Evolutionary conservation across 768 basidiomycete genomes (phyloP), one percentile per base, ranked within the genome.

Genomic region (Pisolithus orientalis): DNA sequence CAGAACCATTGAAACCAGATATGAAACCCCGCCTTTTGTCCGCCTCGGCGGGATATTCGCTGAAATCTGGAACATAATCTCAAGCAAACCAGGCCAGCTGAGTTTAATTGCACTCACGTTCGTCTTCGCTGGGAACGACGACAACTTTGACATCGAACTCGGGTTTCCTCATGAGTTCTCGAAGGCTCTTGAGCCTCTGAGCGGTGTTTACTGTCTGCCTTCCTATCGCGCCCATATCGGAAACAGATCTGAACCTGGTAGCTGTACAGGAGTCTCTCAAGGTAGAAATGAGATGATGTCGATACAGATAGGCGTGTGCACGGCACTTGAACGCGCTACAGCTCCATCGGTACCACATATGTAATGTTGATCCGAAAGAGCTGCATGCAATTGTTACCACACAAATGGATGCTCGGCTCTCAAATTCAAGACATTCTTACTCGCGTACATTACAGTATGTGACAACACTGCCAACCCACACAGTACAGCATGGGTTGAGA

Each of bases 1-100:
- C 94, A 38, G 92, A 95, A 25, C 96, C 96, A 53, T 80, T 90
- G 72, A 97, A 99, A 10, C 90, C 90, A 31, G 91, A 94, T 57
- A 99, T 90, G 71, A 82, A 98, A 0, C 80, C 88, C 25, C 95
- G 79, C 52, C 93, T 76, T 52, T 85, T 75, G 71, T 97, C 93
- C 57, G 87, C 91, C 31, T 79, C 75, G 8, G 94, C 89, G 16
- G 86, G 78, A 67, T 94, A 95, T 67, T 95, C 94, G 70, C 91
- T 94, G 6, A 78, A 84, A 68, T 94, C 92, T 94, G 55, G n/a
- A 49, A 21, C 37, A 44, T 51, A 42, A 28, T 2, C 44, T 3
- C 34, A 56, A 44, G 37, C 2, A 14, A 14, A 24, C 16, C 9
- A 11, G 25, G 31, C 21, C 27, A 42, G 39, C 27, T 46, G 39